These are phyloP conservation scores for Pyrenula aspistea DNA, from an alignment of 495 filamentous ascomycete genomes.

Conservation along the genomic window DNA sequence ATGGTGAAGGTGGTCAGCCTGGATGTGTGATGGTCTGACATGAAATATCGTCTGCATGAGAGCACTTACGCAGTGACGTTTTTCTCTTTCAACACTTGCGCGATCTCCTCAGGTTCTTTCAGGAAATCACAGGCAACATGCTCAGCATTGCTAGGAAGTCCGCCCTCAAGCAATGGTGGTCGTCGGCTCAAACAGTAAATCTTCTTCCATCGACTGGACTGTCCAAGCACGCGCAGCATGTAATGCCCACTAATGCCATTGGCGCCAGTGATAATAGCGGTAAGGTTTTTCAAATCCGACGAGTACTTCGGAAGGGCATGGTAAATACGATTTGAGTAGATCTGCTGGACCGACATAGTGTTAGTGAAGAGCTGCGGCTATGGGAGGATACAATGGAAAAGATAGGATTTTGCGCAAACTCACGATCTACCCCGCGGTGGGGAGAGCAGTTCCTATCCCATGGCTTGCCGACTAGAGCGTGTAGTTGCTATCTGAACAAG, in stretches of 20 bases:
- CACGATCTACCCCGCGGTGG: neutral
- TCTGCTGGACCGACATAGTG: neutral
- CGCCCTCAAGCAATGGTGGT: slow-evolving; percentile 18
- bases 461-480: neutral
- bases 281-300: slow-evolving; percentile 21
- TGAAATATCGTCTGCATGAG: neutral
- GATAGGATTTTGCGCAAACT: neutral
- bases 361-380: neutral
- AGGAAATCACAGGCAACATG: slow-evolving; percentile 37
- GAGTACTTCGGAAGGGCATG: slow-evolving; percentile 31
- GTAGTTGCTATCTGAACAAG: neutral
- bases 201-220: slow-evolving; percentile 35
- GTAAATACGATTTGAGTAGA: slow-evolving; percentile 3
- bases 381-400: neutral
- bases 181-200: slow-evolving; percentile 33
- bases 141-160: slow-evolving; percentile 25
- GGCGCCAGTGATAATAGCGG: slow-evolving; percentile 40
- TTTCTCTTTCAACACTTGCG: slow-evolving; percentile 18
- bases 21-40: too few relatives aligned
- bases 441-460: neutral
- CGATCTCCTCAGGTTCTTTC: slow-evolving; percentile 24
- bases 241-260: slow-evolving; percentile 37
- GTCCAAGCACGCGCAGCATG: slow-evolving; percentile 31
- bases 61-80: slow-evolving; percentile 11
- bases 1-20: neutral